phyloP scores from a whole-genome alignment of 2,329 filamentous ascomycete genomes.

The Xylaria sp. region DNA sequence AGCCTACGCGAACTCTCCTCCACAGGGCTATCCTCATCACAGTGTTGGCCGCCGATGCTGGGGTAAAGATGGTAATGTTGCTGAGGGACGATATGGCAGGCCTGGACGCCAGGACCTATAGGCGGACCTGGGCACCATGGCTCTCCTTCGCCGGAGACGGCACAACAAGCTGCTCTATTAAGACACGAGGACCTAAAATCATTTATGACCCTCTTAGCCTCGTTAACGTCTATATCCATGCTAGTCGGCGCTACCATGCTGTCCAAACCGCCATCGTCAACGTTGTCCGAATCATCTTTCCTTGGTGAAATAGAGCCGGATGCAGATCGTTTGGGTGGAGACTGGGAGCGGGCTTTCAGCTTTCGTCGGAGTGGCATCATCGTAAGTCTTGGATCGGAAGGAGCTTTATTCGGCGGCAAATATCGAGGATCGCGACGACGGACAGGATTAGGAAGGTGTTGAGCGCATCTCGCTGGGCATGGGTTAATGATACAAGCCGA shows the following conservation, averaged over 20 bases:
- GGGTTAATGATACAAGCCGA: slow-evolving; percentile 3
- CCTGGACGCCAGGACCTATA: slow-evolving; percentile 1
- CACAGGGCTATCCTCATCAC: not conserved
- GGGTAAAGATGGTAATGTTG: slow-evolving; percentile 15
- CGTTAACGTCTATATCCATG: not conserved
- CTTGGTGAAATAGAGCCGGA: slow-evolving; percentile 1
- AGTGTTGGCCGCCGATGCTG: not conserved
- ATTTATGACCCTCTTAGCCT: not conserved
- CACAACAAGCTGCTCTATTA: not conserved
- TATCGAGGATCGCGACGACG: not conserved
- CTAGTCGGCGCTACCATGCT: not conserved
- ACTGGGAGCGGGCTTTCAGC: not conserved
- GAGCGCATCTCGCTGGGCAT: slow-evolving; percentile 1
- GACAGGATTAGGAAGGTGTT: slow-evolving; percentile 5
- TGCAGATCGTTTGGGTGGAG: slow-evolving; percentile 3
- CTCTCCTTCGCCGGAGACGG: slow-evolving; percentile 8
- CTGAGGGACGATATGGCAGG: slow-evolving; percentile 15
- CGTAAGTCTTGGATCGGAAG: not conserved
- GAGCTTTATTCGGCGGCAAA: not conserved
- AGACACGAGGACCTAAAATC: slow-evolving; percentile 11
- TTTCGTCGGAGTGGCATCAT: not conserved
- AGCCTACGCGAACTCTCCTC: not conserved
- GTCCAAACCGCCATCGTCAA: not conserved
- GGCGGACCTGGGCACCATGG: not conserved
- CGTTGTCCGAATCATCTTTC: not conserved